Evolutionary conservation across 2,329 filamentous ascomycete genomes (phyloP).

Genomic region (Penicillium polonicum): DNA sequence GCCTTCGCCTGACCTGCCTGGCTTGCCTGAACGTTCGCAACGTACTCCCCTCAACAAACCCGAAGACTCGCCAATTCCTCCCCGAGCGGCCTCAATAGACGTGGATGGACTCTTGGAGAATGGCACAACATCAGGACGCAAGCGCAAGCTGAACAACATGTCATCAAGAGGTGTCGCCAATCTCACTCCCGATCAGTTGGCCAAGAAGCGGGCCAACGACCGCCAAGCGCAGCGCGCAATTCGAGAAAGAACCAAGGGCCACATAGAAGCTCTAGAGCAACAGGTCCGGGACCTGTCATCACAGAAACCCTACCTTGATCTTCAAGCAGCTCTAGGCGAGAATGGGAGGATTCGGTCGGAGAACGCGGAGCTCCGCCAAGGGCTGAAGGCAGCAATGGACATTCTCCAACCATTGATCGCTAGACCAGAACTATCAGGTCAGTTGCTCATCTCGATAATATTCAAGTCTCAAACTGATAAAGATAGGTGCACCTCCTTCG

Average conservation of each 20-base stretch:
- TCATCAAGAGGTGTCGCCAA: conserved; percentile 75
- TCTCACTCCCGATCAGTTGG: conserved; percentile 82
- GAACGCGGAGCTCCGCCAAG: conserved; percentile 72
- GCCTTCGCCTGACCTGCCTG: conserved; percentile 18
- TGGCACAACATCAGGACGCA: conserved; percentile 34
- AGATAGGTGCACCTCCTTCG: conserved; percentile 17
- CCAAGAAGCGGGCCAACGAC: conserved; percentile 88
- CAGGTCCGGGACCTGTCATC: conserved; percentile 73
- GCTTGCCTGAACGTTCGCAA: conserved; percentile 7
- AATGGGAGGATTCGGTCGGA: conserved; percentile 76
- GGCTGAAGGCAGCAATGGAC: conserved; percentile 64
- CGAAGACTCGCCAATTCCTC: conserved; percentile 30
- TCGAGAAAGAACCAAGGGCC: conserved; percentile 74
- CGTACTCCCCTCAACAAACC: conserved; percentile 18
- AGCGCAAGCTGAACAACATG: conserved; percentile 44
- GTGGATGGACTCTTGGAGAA: conserved; percentile 21
- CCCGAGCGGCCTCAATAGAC: conserved; percentile 26
- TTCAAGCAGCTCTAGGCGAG: conserved; percentile 71
- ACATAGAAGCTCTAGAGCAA: conserved; percentile 72
- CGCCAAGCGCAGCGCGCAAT: conserved; percentile 84
- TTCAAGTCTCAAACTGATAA: conserved; percentile 9
- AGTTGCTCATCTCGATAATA: conserved; percentile 8
- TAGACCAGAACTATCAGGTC: conserved; percentile 47
- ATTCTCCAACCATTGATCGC: conserved; percentile 48
- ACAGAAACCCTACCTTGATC: conserved; percentile 79